Base-by-base conservation (phyloP, 2,329 filamentous ascomycete genomes). In the Bipolaris victoriae region DNA sequence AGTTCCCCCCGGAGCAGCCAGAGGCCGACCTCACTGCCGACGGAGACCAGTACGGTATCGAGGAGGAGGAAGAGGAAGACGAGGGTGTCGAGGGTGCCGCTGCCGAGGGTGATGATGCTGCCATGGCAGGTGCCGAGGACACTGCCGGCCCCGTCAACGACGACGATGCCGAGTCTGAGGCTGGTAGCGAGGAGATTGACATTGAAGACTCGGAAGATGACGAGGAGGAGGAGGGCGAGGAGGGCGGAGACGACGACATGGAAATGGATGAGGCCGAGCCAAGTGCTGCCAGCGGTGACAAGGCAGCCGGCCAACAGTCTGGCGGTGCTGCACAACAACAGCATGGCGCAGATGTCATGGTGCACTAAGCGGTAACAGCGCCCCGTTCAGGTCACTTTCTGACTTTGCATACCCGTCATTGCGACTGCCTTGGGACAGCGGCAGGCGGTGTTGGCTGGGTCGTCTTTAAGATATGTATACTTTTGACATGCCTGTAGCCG, bases 1-100 rank as follows among this genome's bases (percentile, higher is more conserved):
- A 99, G 79, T 99, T 91, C 77, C 95, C 95, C 29, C 96, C 95
- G 60, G 95, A 99, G 77, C 95, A 99, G 80, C 95, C 95, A 40
- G 95, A 99, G 77, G 95, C 93, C 51, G 96, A 99, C 73, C 84
- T 89, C 43, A 84, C 90, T 41, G 94, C 97, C 68, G 95, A 96
- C 67, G 85, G 83, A 53, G 89, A 90, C 24, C 86, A 90, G 66
- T 99, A 99, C 72, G 95, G 94, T 61, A 92, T 90, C 20, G 95
- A 98, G 54, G 78, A 79, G 36, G 87, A 86, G 15, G 91, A 92
- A 46, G 88, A 88, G 35, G 87, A 88, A 62, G 86, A 86, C 44
- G 88, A 88, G 20, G 87, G 39, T 7, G 86, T 80, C 3, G 84
- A 80, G 72, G 83, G 81, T 55, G 79, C 78, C 44, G 70, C 65